Conservation (phyloP, 2,329 filamentous ascomycete genomes). For the Akanthomyces dipterigenus region DNA sequence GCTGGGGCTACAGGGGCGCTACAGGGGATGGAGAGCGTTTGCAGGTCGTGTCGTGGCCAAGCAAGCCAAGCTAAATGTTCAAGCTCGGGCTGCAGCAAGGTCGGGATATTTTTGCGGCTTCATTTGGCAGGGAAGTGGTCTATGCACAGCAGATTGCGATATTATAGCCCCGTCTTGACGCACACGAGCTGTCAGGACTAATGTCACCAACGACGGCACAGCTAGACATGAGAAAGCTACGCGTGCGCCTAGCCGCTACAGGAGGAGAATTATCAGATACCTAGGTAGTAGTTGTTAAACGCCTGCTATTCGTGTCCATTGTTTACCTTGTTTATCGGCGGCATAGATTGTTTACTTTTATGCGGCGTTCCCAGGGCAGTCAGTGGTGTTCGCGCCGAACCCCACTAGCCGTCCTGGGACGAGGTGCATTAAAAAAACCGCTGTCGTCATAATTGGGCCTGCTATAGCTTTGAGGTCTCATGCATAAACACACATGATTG, state of each 20-base stretch:
- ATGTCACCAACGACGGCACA: neutral
- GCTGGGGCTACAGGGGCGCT: neutral
- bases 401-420: neutral
- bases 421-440: neutral
- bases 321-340: slow-evolving; percentile 1
- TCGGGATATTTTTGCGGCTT: neutral
- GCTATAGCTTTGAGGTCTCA: neutral
- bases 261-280: too few species aligned
- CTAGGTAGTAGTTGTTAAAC: neutral
- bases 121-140: neutral
- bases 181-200: neutral
- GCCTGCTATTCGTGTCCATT: neutral
- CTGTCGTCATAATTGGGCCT: neutral
- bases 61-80: neutral
- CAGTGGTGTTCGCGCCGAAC: neutral
- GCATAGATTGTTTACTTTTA: slow-evolving; percentile 4
- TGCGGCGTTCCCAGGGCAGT: neutral
- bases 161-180: neutral
- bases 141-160: neutral
- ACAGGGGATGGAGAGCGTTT: neutral
- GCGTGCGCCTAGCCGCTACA: neutral
- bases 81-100: neutral
- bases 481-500: neutral
- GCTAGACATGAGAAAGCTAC: neutral
- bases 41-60: neutral